Conservation (phyloP, 805 yeast genomes). For the Kluyveromyces wickerhamii region DNA sequence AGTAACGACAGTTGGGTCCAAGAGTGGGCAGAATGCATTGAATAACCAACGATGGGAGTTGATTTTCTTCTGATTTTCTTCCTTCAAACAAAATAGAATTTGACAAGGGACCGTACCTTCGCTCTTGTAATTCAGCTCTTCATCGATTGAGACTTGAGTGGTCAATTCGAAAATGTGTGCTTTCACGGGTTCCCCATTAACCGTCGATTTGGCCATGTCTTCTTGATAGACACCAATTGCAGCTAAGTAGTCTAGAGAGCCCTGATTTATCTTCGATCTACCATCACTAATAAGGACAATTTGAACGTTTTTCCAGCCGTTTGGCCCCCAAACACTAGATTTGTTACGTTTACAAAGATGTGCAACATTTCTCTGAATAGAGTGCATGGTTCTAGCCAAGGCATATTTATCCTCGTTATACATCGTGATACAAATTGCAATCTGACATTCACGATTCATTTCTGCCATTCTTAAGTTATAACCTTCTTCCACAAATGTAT, state of each 20-base stretch:
- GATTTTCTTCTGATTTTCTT: constrained; percentile 84
- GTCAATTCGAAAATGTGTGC: constrained; percentile 96
- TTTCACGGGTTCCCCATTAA: constrained; percentile 82
- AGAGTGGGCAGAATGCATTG: constrained; percentile 85
- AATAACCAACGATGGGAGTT: constrained; percentile 98
- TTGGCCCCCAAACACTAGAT: constrained; percentile 90
- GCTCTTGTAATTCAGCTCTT: constrained; percentile 82
- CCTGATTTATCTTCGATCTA: constrained; percentile 75
- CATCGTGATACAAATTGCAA: constrained; percentile 92
- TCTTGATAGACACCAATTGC: constrained; percentile 97
- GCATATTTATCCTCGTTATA: constrained; percentile 90
- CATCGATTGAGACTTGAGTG: constrained; percentile 87
- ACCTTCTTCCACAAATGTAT: constrained; percentile 70
- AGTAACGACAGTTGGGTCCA: constrained; percentile 86
- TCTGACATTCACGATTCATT: constrained; percentile 83
- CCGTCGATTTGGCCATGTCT: constrained; percentile 91
- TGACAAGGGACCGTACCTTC: constrained; percentile 93
- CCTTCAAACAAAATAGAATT: constrained; percentile 85
- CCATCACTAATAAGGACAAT: constrained; percentile 93
- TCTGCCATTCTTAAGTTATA: constrained; percentile 83
- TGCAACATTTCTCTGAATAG: constrained; percentile 87
- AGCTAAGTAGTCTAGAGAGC: constrained; percentile 79
- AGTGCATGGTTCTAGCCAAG: constrained; percentile 88
- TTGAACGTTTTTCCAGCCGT: constrained; percentile 94
- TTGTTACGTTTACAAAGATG: constrained; percentile 74